These are phyloP conservation scores for Coemansia sp. DNA, from an alignment of 192 early-diverging fungal species.

Conservation along the genomic window DNA sequence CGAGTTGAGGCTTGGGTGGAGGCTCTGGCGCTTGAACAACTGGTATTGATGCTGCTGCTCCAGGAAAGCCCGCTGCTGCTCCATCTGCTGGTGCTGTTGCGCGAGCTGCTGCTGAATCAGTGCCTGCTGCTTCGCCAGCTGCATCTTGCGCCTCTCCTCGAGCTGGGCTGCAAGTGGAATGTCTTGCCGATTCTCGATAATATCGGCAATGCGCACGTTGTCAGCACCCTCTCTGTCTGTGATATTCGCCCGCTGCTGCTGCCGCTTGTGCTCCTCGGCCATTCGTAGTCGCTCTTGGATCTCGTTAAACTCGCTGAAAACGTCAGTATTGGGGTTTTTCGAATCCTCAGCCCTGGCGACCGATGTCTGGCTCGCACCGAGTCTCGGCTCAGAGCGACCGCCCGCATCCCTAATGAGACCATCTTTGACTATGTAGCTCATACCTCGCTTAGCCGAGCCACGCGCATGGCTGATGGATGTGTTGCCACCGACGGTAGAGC, in stretches of 20 bases:
- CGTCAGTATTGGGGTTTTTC: not conserved
- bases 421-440: conserved; percentile 24
- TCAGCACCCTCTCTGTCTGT: conserved; percentile 42
- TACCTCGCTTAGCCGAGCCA: not conserved
- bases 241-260: conserved; percentile 28
- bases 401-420: conserved; percentile 10
- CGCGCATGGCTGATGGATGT: conserved; percentile 4
- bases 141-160: conserved; percentile 43
- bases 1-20: conserved; percentile 26
- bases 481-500: conserved; percentile 30
- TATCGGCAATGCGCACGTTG: conserved; percentile 43
- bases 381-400: not conserved
- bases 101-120: conserved; percentile 46
- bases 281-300: conserved; percentile 38
- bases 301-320: conserved; percentile 32
- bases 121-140: conserved; percentile 51
- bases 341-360: not conserved
- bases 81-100: conserved; percentile 38
- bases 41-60: conserved; percentile 50
- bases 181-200: conserved; percentile 49
- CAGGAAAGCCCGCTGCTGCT: conserved; percentile 22
- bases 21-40: conserved; percentile 50
- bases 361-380: not conserved
- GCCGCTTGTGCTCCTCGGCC: conserved; percentile 40
- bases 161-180: conserved; percentile 45